Base-by-base conservation (phyloP, 371 early-diverging fungal species). In the Rhizopus microsporus region DNA sequence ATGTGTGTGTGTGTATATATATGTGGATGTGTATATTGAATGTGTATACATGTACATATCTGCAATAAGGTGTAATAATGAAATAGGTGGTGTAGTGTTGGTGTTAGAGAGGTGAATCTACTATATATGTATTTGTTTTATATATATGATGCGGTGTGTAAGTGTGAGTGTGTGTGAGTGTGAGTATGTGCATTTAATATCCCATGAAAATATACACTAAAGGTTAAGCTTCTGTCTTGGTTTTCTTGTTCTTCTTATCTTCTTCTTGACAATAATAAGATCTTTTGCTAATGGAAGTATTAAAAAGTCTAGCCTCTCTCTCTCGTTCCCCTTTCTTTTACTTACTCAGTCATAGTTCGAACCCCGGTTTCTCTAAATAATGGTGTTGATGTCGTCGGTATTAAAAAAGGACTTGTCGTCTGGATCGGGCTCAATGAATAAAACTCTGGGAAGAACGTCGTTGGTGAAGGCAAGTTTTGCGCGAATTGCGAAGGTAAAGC, bases 391-490 rank as follows among this genome's bases (percentile, higher is more conserved):
- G 60, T 42, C 15, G 62, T 56, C 62, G 62, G 62, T 43, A 61
- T 33, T 38, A 61, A 43, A 45, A 61, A 61, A 10, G 51, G 4
- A 16, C 37, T 51, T 30, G 62, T 56, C 47, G 62, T 7, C 10
- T 63, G 63, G 63, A 63, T 63, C 63, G 63, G 63, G 63, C 58
- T 63, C 63, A 57, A 49, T 63, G 83, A 85, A 61, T 90, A 90
- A 54, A 90, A 86, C 51, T 88, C 81, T 7, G 88, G 87, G 63
- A 88, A 91, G 61, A 88, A 89, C 4, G 88, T 80, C 16, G 86
- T 85, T 4, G 91, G 90, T 12, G 90, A 89, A 16, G 91, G 90
- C 37, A 90, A 65, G 60, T 87, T 89, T 63, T 88, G 88, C 23
- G 85, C 88, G 59, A 86, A 89, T 60, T 88, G 84, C 33, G 82